Conservation (phyloP, 2,329 filamentous ascomycete genomes). For the Arachnomyces sp. region DNA sequence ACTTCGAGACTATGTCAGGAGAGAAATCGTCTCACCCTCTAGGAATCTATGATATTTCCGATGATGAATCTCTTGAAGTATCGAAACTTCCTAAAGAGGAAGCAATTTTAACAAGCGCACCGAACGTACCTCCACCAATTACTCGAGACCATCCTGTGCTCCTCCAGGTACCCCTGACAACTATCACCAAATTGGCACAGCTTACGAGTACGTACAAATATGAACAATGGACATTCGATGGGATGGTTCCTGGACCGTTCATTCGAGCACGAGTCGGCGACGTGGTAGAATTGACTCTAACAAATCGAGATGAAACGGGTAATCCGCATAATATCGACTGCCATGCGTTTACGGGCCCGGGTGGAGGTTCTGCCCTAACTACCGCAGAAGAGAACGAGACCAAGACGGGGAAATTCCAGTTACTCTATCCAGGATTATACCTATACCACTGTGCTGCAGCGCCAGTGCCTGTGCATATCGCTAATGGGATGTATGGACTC, state of each 20-base stretch:
- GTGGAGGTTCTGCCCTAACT: constrained; percentile 26
- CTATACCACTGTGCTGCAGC: constrained; percentile 30
- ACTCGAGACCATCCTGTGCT: constrained; percentile 24
- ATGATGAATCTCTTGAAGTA: constrained; percentile 3
- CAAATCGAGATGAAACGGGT: constrained; percentile 26
- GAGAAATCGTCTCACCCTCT: no score
- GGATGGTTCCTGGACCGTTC: constrained; percentile 26
- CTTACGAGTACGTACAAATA: constrained; percentile 29
- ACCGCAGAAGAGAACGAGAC: constrained; percentile 26
- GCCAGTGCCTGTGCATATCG: constrained; percentile 30
- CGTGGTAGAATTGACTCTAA: constrained; percentile 25
- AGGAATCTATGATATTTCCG: constrained; percentile 1
- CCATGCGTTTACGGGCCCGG: constrained; percentile 28
- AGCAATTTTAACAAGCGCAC: constrained; percentile 23
- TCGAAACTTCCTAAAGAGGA: constrained; percentile 21
- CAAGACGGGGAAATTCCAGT: constrained; percentile 24
- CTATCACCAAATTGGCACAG: constrained; percentile 20
- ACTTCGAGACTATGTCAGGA: no score
- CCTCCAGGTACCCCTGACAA: constrained; percentile 23
- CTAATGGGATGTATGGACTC: constrained; percentile 32
- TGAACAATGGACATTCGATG: constrained; percentile 31
- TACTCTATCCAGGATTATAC: constrained; percentile 25
- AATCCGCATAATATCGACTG: constrained; percentile 32
- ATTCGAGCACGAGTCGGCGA: constrained; percentile 30
- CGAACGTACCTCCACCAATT: constrained; percentile 25